phyloP scores from a whole-genome alignment of 768 basidiomycete genomes.

The Cyathus striatus region DNA sequence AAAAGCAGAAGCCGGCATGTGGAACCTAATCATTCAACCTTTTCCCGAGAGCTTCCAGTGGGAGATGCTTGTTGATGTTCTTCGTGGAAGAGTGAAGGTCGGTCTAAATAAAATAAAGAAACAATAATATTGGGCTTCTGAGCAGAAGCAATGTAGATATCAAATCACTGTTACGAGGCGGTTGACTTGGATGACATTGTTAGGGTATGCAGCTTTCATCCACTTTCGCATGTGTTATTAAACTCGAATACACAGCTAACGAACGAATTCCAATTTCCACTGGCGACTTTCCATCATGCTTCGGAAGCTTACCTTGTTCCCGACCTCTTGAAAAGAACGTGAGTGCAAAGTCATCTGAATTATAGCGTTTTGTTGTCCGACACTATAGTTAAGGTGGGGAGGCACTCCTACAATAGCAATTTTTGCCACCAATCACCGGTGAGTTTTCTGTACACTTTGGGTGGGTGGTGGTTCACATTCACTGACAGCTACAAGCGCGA shows the following conservation, averaged over 20 bases:
- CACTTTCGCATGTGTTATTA: not conserved
- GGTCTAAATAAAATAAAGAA: not conserved
- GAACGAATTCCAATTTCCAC: constrained; percentile 84
- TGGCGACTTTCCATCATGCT: constrained; percentile 83
- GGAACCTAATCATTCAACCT: constrained; percentile 27
- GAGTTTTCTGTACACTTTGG: constrained; percentile 6
- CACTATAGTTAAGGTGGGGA: constrained; percentile 28
- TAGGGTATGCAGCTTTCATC: constrained; percentile 38
- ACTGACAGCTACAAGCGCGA: constrained; percentile 41
- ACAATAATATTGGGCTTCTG: too few species aligned
- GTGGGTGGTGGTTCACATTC: not conserved
- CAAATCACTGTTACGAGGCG: constrained; percentile 67
- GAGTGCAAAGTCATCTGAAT: constrained; percentile 14
- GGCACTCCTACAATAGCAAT: constrained; percentile 70
- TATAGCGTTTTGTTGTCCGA: not conserved
- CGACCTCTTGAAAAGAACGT: constrained; percentile 71
- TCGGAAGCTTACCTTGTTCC: constrained; percentile 91
- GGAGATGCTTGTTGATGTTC: constrained; percentile 77
- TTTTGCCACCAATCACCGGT: constrained; percentile 75
- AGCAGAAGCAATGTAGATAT: constrained; percentile 34
- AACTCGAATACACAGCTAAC: constrained; percentile 47
- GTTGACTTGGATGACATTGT: constrained; percentile 69
- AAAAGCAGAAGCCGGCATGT: constrained; percentile 46
- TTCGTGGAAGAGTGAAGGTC: constrained; percentile 84
- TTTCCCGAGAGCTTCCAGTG: constrained; percentile 75